A percentile compares a stretch with the other conserved stretches of the same genome.
These are phyloP conservation scores for Acanthamoeba royreba DNA, from an alignment of 208 protist genomes.

Conservation along the genomic window DNA sequence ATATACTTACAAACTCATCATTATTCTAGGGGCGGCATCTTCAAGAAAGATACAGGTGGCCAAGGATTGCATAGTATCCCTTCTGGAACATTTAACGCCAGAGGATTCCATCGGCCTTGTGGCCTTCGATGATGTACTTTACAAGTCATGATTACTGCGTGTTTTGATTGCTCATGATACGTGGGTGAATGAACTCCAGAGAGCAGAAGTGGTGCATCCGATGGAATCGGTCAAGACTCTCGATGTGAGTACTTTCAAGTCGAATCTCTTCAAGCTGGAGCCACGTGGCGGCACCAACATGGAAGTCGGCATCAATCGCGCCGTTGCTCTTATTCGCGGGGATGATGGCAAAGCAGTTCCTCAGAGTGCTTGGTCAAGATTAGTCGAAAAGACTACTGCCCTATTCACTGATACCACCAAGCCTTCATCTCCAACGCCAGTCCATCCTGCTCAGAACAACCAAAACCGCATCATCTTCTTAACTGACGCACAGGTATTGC, in stretches of 20 bases:
- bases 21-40: too few relatives aligned
- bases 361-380: too few relatives aligned
- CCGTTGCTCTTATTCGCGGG: background rate
- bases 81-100: background rate
- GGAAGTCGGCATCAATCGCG: background rate
- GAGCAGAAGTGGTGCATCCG: background rate
- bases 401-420: too few relatives aligned
- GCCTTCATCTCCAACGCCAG: too few relatives aligned
- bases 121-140: background rate
- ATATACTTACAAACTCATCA: too few relatives aligned
- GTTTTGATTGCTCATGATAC: too few relatives aligned
- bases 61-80: background rate
- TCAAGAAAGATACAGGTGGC: background rate
- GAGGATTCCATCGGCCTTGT: background rate
- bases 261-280: background rate
- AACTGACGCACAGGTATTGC: background rate
- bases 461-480: background rate
- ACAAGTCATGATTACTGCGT: too few relatives aligned
- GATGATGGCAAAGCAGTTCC: too few relatives aligned
- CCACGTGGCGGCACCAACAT: background rate
- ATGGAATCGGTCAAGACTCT: background rate
- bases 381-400: too few relatives aligned
- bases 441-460: background rate
- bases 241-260: background rate
- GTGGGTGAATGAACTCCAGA: too few relatives aligned